Base-by-base conservation (phyloP, 192 early-diverging fungal species). In the Entomortierella lignicola region DNA sequence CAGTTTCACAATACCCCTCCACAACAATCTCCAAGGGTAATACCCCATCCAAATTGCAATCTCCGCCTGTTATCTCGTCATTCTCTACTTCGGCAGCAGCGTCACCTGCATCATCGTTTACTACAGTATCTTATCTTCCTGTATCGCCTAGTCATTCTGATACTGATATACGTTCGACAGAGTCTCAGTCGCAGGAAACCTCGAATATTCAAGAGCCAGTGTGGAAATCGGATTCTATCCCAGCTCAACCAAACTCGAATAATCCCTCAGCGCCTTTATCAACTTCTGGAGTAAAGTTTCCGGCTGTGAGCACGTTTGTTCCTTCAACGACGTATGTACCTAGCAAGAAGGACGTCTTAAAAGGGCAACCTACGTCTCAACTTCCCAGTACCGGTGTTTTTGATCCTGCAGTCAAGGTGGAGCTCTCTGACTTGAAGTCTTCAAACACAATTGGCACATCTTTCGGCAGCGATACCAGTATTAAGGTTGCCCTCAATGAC, bases 51-150 rank as follows among this genome's bases (percentile, higher is more conserved):
- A 29, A 25, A 10, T 12, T 74, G 4, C 63, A 55, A 8, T 66
- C 72, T 0, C 63, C 64, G 4, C 29, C 69, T 15, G 21, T 54
- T 23, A 29, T 25, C 1, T 17, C 60, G 17, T 26, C 71, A 5
- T 43, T 39, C 5, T 60, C 66, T 0, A 52, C 66, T 23, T 77
- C 66, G 8, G 34, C 60, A 1, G 53, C 42, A 2, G 53, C 47
- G 17, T 77, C 73, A 25, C 73, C 73, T n/a, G 54, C 73, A 4
- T 54, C 50, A n/a, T 69, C 73, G 7, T 77, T 69, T 41, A 51
- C 73, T 5, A 51, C 66, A 20, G 37, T 69, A 8, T 58, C 60
- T 4, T 77, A 77, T 29, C 73, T 69, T 18, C 66, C 73, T 12
- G 34, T 66, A 12, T 77, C 73, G 20, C 73, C 73, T 6, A 64